phyloP scores from a whole-genome alignment of 345 rosid genomes.

The Eucalyptus dawsonii region DNA sequence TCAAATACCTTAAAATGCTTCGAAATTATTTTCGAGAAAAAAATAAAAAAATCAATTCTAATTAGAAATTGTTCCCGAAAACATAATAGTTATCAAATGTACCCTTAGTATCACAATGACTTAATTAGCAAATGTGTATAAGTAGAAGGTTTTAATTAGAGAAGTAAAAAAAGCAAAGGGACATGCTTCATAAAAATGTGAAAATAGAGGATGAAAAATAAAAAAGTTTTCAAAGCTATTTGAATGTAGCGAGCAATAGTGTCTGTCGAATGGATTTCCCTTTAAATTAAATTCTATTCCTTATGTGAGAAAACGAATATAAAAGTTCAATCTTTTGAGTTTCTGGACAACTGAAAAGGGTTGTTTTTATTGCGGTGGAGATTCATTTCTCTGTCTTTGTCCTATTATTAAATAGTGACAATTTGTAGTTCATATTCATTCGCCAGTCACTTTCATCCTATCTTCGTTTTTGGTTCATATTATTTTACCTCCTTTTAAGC shows the following conservation, averaged over 20 bases:
- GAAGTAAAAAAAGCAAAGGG: background rate
- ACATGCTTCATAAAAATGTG: background rate
- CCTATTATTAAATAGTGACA: background rate
- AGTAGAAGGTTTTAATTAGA: background rate
- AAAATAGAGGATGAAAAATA: background rate
- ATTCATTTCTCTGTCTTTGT: background rate
- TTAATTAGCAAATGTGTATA: background rate
- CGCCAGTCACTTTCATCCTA: background rate
- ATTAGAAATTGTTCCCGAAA: no score
- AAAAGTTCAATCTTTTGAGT: background rate
- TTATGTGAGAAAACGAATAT: background rate
- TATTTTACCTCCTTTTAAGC: background rate
- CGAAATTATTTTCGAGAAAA: accelerated
- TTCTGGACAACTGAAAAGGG: background rate
- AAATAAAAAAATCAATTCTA: no score
- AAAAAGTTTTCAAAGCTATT: no score
- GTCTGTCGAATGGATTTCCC: background rate
- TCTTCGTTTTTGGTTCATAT: background rate
- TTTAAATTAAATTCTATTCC: background rate
- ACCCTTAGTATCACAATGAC: no score
- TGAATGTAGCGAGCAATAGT: background rate
- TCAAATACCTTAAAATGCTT: accelerated
- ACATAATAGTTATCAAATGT: no score
- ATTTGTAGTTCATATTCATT: background rate
- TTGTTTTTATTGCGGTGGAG: background rate